Evolutionary conservation across 345 rosid species (phyloP).

Genomic region (Acer negundo): DNA sequence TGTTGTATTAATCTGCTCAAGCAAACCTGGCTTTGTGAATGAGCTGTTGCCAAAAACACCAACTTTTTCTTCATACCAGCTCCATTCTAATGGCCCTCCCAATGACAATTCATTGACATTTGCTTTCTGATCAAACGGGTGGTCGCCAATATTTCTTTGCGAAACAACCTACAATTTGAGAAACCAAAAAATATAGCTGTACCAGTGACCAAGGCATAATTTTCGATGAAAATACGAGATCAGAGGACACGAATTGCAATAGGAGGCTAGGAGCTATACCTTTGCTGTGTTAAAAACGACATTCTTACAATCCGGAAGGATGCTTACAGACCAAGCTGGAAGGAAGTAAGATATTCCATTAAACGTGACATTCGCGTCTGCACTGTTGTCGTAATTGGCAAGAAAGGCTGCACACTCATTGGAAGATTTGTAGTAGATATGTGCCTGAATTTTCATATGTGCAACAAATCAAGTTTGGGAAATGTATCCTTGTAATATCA

Average conservation of each 20-base stretch:
- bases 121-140: constrained; percentile 24
- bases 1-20: constrained; percentile 64
- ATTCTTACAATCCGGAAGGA: constrained; percentile 65
- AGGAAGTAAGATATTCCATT: constrained; percentile 52
- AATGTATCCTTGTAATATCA: background rate
- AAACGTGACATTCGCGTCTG: constrained; percentile 51
- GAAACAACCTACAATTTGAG: constrained; percentile 44
- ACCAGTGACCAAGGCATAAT: background rate
- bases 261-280: constrained; percentile 26
- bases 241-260: background rate
- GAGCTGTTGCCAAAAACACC: constrained; percentile 54
- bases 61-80: constrained; percentile 58
- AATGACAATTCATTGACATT: constrained; percentile 23
- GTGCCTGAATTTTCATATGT: constrained; percentile 39
- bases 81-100: constrained; percentile 37
- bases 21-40: constrained; percentile 38
- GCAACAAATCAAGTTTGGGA: background rate
- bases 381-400: constrained; percentile 47
- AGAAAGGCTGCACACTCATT: constrained; percentile 62
- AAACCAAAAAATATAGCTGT: too few species aligned
- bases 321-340: constrained; percentile 80
- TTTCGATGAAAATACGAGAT: background rate
- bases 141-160: constrained; percentile 47
- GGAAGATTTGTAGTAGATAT: constrained; percentile 54
- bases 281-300: constrained; percentile 62